A percentile compares a stretch with the other conserved stretches of the same genome.
Evolutionary conservation across 2,329 filamentous ascomycete genomes (phyloP).

Genomic region (Aurifilum marmelostoma): DNA sequence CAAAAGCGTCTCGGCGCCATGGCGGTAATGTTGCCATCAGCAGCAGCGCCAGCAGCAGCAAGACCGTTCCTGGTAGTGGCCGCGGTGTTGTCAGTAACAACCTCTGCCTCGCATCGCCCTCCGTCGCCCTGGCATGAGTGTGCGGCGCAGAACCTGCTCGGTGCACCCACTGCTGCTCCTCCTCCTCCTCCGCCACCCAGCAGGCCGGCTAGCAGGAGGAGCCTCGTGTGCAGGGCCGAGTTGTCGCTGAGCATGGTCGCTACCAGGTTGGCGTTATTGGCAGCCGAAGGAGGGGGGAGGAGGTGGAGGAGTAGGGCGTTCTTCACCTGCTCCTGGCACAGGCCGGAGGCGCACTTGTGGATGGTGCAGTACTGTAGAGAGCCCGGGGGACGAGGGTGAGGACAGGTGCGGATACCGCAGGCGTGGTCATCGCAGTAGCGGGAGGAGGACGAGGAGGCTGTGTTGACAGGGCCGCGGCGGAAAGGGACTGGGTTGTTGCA

Average conservation of each 20-base stretch:
- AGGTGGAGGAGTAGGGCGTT: slow-evolving; percentile 18
- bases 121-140: slow-evolving; percentile 24
- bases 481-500: slow-evolving; percentile 19
- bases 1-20: slow-evolving; percentile 15
- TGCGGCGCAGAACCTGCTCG: slow-evolving; percentile 22
- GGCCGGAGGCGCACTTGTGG: slow-evolving; percentile 34
- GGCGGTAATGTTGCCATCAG: not conserved
- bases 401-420: slow-evolving; percentile 26
- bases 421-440: slow-evolving; percentile 27
- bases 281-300: not conserved
- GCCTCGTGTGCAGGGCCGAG: not conserved
- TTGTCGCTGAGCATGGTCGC: not conserved
- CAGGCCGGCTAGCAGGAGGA: slow-evolving; percentile 8
- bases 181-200: not conserved
- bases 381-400: slow-evolving; percentile 19
- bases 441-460: not conserved
- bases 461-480: not conserved
- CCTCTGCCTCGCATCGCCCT: slow-evolving; percentile 16
- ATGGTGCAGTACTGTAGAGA: slow-evolving; percentile 32
- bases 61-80: no score
- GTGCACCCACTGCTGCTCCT: not conserved
- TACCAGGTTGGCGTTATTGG: not conserved
- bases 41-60: not conserved
- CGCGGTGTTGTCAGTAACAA: not conserved
- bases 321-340: slow-evolving; percentile 29